Evolutionary conservation across 2,329 filamentous ascomycete genomes (phyloP).

Genomic region (Xylariaceae sp.): DNA sequence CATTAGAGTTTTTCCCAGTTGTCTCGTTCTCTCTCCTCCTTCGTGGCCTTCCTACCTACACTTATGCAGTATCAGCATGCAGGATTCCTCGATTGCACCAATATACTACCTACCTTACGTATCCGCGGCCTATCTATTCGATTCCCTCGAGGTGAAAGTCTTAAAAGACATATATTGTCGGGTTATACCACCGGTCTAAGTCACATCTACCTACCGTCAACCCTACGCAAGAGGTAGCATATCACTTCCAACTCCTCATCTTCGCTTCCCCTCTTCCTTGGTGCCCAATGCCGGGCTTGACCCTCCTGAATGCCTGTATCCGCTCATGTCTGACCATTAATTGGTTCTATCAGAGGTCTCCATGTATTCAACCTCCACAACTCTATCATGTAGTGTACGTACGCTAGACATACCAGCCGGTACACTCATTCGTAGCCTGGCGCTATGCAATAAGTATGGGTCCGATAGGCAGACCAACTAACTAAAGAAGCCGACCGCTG

Average conservation of each 20-base stretch:
- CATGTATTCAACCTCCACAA: slow-evolving; percentile 9
- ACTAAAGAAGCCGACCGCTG: too few relatives aligned
- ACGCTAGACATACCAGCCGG: background rate
- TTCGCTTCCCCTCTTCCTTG: slow-evolving; percentile 14
- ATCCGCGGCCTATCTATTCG: background rate
- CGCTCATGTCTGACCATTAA: background rate
- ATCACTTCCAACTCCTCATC: slow-evolving; percentile 1
- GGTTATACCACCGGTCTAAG: slow-evolving; percentile 5
- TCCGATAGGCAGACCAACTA: too few relatives aligned
- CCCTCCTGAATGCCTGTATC: slow-evolving; percentile 3
- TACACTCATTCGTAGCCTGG: background rate
- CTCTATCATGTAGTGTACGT: slow-evolving; percentile 8
- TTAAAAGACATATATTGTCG: background rate
- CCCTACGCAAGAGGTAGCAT: background rate
- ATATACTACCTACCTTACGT: background rate
- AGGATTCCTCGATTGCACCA: too few relatives aligned
- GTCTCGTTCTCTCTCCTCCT: background rate
- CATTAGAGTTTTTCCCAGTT: background rate
- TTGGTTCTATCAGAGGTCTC: slow-evolving; percentile 11
- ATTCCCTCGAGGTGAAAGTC: background rate
- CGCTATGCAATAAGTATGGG: too few relatives aligned
- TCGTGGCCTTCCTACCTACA: background rate
- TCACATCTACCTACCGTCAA: slow-evolving; percentile 1
- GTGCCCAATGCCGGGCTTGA: slow-evolving; percentile 17
- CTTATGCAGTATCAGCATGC: background rate